phyloP scores from a whole-genome alignment of 352 stramenopile species.

The Pythium folliculosum region DNA sequence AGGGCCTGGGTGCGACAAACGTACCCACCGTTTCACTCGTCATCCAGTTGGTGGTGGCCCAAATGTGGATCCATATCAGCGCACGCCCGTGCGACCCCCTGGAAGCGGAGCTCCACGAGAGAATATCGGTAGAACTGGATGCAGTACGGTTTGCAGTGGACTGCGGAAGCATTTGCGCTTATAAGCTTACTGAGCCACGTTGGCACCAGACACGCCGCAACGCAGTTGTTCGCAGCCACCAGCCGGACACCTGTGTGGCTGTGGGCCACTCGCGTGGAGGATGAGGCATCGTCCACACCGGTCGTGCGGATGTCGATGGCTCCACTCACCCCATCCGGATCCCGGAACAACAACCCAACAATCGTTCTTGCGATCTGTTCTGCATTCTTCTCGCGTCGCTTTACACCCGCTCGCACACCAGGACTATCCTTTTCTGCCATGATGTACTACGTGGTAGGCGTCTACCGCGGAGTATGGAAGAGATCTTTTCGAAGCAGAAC shows the following conservation, averaged over 20 bases:
- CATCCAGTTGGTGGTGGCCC: not conserved
- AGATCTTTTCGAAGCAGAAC: too few relatives aligned
- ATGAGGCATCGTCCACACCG: not conserved
- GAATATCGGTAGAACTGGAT: too few relatives aligned
- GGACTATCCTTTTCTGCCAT: not conserved
- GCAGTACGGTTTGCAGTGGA: too few relatives aligned
- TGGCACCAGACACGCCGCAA: not conserved
- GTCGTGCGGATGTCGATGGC: too few relatives aligned
- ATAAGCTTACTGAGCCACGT: not conserved
- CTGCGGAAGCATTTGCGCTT: too few relatives aligned
- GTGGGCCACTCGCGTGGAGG: not conserved
- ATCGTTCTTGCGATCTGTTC: not conserved
- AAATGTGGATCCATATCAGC: slow-evolving; percentile 1
- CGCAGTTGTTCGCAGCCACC: not conserved
- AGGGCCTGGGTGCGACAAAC: too few relatives aligned
- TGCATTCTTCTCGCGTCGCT: not conserved
- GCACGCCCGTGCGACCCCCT: not conserved
- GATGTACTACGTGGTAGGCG: too few relatives aligned
- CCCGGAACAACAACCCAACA: too few relatives aligned
- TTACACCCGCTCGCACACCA: not conserved
- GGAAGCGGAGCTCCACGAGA: not conserved
- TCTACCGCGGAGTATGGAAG: too few relatives aligned
- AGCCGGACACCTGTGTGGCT: not conserved
- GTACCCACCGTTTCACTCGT: not conserved
- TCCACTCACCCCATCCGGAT: not conserved